Evolutionary conservation across 2,329 filamentous ascomycete species (phyloP).

Genomic region (Microdochium nivale): DNA sequence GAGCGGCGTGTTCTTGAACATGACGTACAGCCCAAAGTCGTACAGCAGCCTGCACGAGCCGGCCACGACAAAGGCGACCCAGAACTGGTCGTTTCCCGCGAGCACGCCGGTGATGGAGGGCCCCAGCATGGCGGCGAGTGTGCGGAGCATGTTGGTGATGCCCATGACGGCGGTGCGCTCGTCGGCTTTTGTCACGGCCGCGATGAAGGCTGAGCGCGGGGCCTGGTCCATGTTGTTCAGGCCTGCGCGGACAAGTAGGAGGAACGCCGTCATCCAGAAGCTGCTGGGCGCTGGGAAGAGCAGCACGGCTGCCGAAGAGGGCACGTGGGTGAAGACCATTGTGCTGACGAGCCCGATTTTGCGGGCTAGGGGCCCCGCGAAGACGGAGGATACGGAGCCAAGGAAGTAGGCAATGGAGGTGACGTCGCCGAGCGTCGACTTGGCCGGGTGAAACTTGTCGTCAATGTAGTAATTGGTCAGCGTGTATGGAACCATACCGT

Average conservation of each 20-base stretch:
- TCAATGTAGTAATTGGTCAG: constrained; percentile 52
- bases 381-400: constrained; percentile 42
- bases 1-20: constrained; percentile 45
- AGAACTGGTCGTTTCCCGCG: constrained; percentile 43
- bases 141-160: constrained; percentile 53
- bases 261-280: constrained; percentile 40
- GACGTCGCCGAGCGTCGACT: constrained; percentile 52
- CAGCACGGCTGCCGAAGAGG: constrained; percentile 51
- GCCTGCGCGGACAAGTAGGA: constrained; percentile 51
- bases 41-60: constrained; percentile 45
- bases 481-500: constrained; percentile 54
- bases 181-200: constrained; percentile 54
- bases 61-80: constrained; percentile 53
- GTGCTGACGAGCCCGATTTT: constrained; percentile 55
- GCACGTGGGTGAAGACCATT: constrained; percentile 55
- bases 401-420: constrained; percentile 45
- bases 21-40: constrained; percentile 47
- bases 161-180: constrained; percentile 65
- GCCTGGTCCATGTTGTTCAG: constrained; percentile 65
- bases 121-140: constrained; percentile 45
- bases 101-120: constrained; percentile 47
- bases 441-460: constrained; percentile 42
- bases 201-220: constrained; percentile 56
- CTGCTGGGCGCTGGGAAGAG: constrained; percentile 47
- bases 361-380: constrained; percentile 48